These are phyloP conservation scores for Saururus chinensis DNA, from an alignment of 164 flowering plant genomes.

Conservation along the genomic window DNA sequence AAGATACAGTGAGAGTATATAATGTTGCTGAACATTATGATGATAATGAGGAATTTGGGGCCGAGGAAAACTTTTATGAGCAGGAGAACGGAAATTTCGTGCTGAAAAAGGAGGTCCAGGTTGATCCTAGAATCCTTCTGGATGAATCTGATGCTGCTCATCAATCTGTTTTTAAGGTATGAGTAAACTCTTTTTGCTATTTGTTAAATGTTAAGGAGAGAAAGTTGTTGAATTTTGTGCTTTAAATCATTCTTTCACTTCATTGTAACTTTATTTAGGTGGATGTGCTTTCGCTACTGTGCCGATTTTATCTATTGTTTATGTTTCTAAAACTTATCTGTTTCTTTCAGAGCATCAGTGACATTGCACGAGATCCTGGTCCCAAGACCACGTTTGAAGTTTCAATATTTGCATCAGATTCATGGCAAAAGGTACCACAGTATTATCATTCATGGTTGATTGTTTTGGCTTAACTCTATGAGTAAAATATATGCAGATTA, in stretches of 20 bases:
- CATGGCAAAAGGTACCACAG: conserved; percentile 47
- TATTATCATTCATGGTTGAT: neutral
- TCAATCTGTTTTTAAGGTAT: conserved; percentile 50
- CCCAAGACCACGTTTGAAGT: conserved; percentile 71
- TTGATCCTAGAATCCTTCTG: conserved; percentile 26
- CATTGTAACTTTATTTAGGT: neutral
- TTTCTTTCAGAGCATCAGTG: conserved; percentile 46
- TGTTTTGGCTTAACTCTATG: neutral
- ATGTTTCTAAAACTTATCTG: neutral
- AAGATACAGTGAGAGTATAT: conserved; percentile 18
- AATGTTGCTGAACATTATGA: conserved; percentile 36
- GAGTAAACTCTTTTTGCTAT: neutral
- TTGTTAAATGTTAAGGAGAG: neutral
- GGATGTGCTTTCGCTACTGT: too few species aligned
- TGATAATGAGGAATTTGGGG: conserved; percentile 47
- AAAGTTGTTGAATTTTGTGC: neutral
- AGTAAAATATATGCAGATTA: conserved; percentile 24
- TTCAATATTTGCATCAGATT: conserved; percentile 55
- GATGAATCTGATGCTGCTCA: conserved; percentile 33
- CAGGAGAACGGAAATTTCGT: conserved; percentile 12
- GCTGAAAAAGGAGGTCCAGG: conserved; percentile 23
- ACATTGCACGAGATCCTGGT: conserved; percentile 40
- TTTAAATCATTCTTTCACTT: neutral
- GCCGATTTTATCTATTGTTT: too few species aligned
- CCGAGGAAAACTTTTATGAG: conserved; percentile 22